Conservation (phyloP, 352 stramenopile species). For the Globisporangium okanoganense region DNA sequence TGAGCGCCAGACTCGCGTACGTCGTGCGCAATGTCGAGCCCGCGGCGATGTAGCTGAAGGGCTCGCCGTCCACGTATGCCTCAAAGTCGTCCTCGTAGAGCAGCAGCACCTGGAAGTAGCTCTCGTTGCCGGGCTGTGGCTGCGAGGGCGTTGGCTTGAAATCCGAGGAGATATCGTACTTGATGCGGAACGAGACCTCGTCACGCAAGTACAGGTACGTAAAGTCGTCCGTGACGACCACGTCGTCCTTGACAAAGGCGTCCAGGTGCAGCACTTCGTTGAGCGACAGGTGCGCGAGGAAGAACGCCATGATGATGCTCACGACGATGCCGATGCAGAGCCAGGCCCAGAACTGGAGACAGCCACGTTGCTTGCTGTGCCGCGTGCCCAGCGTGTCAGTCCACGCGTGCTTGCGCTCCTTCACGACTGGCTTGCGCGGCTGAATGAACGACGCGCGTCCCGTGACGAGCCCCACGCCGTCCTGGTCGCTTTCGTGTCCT, state of each 20-base stretch:
- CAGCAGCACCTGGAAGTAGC: constrained; percentile 51
- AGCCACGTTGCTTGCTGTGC: constrained; percentile 29
- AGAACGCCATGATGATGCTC: constrained; percentile 25
- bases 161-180: constrained; percentile 38
- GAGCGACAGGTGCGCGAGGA: constrained; percentile 23
- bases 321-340: constrained; percentile 33
- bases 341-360: constrained; percentile 35
- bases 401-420: constrained; percentile 37
- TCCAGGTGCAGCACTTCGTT: constrained; percentile 70
- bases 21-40: constrained; percentile 41
- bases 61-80: constrained; percentile 41
- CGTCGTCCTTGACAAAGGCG: constrained; percentile 47
- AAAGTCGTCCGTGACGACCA: constrained; percentile 48
- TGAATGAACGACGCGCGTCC: constrained; percentile 34
- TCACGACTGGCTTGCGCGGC: constrained; percentile 29
- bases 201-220: constrained; percentile 60
- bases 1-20: constrained; percentile 40
- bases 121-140: constrained; percentile 16
- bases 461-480: constrained; percentile 14
- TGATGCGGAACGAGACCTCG: constrained; percentile 53
- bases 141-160: constrained; percentile 12
- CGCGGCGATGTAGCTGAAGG: constrained; percentile 32
- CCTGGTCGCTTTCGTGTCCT: constrained; percentile 39
- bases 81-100: constrained; percentile 53
- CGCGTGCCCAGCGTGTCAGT: constrained; percentile 45